These are phyloP conservation scores for Hirsutella rhossiliensis DNA, from an alignment of 2,329 filamentous ascomycete genomes.

Conservation along the genomic window DNA sequence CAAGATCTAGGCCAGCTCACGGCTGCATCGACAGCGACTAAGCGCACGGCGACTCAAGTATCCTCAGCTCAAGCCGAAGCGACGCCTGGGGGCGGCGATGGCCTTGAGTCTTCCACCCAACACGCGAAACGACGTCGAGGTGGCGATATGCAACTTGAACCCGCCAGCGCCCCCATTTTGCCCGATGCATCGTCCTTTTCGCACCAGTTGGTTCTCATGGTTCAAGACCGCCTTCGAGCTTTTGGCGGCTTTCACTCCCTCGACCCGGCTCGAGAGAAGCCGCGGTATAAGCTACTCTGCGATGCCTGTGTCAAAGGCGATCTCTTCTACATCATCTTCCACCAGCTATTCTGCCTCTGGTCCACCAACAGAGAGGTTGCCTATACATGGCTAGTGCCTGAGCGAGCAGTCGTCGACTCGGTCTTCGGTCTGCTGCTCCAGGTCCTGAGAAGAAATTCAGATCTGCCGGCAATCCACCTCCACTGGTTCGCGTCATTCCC, in stretches of 20 bases:
- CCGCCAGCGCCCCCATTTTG: too few relatives aligned
- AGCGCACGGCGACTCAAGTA: background rate
- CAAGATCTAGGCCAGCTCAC: background rate
- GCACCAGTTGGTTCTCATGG: background rate
- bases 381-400: constrained; percentile 11
- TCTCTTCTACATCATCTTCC: constrained; percentile 50
- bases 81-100: background rate
- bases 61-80: background rate
- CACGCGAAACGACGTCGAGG: background rate
- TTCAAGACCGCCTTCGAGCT: background rate
- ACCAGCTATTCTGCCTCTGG: constrained; percentile 53
- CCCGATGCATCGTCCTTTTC: background rate
- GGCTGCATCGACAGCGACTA: background rate
- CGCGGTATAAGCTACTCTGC: constrained; percentile 40
- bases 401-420: constrained; percentile 7
- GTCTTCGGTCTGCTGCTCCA: constrained; percentile 9
- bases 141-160: background rate
- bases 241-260: constrained; percentile 5
- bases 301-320: constrained; percentile 46
- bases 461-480: constrained; percentile 10
- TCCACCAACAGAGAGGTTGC: constrained; percentile 24
- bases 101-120: background rate
- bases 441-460: constrained; percentile 11
- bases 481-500: constrained; percentile 19
- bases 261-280: constrained; percentile 23